These are phyloP conservation scores for Penicillium freii DNA, from an alignment of 2,329 filamentous ascomycete species.

Conservation along the genomic window DNA sequence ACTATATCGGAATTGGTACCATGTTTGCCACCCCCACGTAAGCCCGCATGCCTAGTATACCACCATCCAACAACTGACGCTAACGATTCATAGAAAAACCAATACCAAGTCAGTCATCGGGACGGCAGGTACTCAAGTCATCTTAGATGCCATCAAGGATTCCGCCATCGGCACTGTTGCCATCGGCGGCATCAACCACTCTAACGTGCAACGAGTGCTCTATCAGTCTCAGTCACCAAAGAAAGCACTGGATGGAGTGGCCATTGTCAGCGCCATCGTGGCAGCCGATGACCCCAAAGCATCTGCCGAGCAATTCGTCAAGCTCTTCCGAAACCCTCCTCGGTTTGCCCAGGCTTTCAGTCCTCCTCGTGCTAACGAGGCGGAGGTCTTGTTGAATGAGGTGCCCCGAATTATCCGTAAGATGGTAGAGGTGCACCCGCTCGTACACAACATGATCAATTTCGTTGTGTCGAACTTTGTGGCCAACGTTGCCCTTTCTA, in stretches of 20 bases:
- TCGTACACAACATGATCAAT: constrained; percentile 98
- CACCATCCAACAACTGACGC: not conserved
- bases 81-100: constrained; percentile 61
- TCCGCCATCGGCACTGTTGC: constrained; percentile 60
- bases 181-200: constrained; percentile 82
- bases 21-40: constrained; percentile 82
- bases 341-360: constrained; percentile 34
- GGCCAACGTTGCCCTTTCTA: constrained; percentile 80
- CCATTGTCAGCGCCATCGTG: constrained; percentile 86
- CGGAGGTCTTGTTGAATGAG: constrained; percentile 31
- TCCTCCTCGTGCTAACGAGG: constrained; percentile 29
- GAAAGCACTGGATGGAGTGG: constrained; percentile 74
- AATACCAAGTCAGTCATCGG: constrained; percentile 83
- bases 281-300: constrained; percentile 65
- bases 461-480: constrained; percentile 93
- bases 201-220: constrained; percentile 71
- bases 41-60: constrained; percentile 26
- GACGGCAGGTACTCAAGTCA: constrained; percentile 65
- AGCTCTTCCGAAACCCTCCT: constrained; percentile 51
- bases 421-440: constrained; percentile 63
- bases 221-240: constrained; percentile 61
- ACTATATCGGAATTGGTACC: constrained; percentile 89
- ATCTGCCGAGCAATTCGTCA: constrained; percentile 59
- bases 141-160: constrained; percentile 60
- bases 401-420: constrained; percentile 55